These are phyloP conservation scores for Colletotrichum sp. DNA, from an alignment of 2,329 filamentous ascomycete genomes.

Conservation along the genomic window DNA sequence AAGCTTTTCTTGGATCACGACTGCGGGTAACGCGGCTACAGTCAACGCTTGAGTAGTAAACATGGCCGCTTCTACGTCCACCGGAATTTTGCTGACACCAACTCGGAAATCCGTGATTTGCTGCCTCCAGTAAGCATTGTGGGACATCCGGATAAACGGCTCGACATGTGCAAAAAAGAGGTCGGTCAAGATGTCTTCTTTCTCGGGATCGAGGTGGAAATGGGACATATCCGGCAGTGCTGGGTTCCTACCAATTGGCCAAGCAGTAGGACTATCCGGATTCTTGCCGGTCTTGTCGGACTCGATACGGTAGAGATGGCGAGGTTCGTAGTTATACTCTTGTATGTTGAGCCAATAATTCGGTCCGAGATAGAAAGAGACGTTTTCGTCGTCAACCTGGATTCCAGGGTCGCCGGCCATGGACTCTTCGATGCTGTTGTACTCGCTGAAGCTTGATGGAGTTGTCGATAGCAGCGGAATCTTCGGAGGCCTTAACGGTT, in stretches of 20 bases:
- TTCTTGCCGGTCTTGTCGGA: conserved; percentile 6
- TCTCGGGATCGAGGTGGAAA: conserved; percentile 9
- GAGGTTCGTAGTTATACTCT: conserved; percentile 15
- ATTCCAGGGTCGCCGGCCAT: conserved; percentile 10
- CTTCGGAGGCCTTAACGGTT: neutral
- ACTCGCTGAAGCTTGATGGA: neutral
- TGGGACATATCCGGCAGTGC: neutral
- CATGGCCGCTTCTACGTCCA: conserved; percentile 9
- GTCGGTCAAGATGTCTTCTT: conserved; percentile 14
- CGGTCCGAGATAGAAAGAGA: conserved; percentile 19
- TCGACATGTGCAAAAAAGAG: conserved; percentile 12
- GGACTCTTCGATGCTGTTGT: neutral
- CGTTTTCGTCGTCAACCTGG: conserved; percentile 17
- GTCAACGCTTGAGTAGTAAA: conserved; percentile 18
- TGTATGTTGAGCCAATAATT: conserved; percentile 20
- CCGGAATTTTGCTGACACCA: conserved; percentile 5
- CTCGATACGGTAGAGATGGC: conserved; percentile 13
- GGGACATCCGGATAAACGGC: conserved; percentile 8
- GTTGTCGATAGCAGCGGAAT: neutral
- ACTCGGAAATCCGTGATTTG: conserved; percentile 18
- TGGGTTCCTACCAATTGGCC: conserved; percentile 8
- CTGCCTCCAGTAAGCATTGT: conserved; percentile 10
- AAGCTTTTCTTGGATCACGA: neutral
- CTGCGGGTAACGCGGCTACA: conserved; percentile 7
- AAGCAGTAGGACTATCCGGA: conserved; percentile 1